Evolutionary conservation across 192 early-diverging fungal species (phyloP).

Genomic region (Gamsiella multidivaricata): DNA sequence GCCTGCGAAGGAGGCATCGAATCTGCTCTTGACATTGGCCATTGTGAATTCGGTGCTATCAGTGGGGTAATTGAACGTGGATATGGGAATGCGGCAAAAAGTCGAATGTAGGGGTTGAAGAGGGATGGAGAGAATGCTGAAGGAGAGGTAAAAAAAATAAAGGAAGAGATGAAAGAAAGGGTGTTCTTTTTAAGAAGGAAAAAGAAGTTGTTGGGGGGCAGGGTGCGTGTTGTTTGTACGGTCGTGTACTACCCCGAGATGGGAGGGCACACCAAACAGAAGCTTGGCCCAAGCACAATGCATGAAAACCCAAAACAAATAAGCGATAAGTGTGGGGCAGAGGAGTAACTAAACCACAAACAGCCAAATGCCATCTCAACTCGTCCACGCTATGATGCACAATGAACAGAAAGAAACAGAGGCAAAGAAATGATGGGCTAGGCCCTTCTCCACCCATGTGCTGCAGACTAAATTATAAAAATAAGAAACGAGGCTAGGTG

Average conservation of each 20-base stretch:
- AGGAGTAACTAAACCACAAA: background rate
- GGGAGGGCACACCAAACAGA: no score
- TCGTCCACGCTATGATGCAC: constrained; percentile 17
- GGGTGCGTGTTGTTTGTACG: no score
- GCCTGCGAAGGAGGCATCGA: constrained; percentile 8
- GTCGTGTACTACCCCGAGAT: no score
- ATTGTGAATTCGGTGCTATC: no score
- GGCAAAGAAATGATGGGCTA: no score
- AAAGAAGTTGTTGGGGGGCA: constrained; percentile 5
- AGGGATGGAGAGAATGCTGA: no score
- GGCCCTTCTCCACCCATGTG: no score
- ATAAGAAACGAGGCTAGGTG: no score
- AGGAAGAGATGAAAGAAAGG: background rate
- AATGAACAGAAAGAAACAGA: no score
- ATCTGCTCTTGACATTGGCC: constrained; percentile 23
- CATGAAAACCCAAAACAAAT: constrained; percentile 3
- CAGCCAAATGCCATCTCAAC: background rate
- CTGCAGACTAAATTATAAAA: no score
- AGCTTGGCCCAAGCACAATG: constrained; percentile 18
- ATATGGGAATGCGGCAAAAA: background rate
- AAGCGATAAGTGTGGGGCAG: constrained; percentile 3
- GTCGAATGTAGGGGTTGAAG: no score
- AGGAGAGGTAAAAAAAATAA: background rate
- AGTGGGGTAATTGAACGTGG: background rate
- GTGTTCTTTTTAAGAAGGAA: background rate